Conservation (phyloP, 768 basidiomycete genomes). For the Boletus tomentosulus region DNA sequence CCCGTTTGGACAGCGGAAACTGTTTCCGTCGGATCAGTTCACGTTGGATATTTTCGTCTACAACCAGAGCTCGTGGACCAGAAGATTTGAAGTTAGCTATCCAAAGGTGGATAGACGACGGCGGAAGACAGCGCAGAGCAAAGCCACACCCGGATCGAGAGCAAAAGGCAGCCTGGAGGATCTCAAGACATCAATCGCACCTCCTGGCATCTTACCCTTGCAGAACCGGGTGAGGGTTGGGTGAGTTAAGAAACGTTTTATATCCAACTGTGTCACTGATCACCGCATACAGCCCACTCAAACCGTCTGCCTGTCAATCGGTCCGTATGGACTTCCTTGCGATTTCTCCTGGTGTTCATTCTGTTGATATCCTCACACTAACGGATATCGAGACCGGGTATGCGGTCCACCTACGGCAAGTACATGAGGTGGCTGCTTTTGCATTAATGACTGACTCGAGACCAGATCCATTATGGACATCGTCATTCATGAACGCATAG, state of each 20-base stretch:
- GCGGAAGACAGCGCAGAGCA: conserved; percentile 33
- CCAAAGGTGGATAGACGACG: conserved; percentile 49
- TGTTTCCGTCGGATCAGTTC: conserved; percentile 73
- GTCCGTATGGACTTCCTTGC: conserved; percentile 85
- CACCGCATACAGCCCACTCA: conserved; percentile 54
- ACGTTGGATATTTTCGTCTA: conserved; percentile 85
- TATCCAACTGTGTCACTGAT: background rate
- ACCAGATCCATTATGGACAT: conserved; percentile 70
- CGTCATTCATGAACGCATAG: conserved; percentile 55
- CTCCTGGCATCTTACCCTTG: conserved; percentile 67
- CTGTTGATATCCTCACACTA: conserved; percentile 65
- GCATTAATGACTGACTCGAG: background rate
- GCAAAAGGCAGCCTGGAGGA: conserved; percentile 21
- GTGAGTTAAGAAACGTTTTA: conserved; percentile 39
- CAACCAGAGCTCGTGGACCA: conserved; percentile 72
- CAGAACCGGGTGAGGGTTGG: conserved; percentile 78
- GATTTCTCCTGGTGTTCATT: conserved; percentile 73
- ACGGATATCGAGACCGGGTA: conserved; percentile 73
- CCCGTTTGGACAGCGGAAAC: conserved; percentile 36
- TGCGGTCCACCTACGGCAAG: conserved; percentile 69
- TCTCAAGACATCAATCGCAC: conserved; percentile 27
- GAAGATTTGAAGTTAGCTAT: conserved; percentile 73
- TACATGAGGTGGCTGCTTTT: background rate
- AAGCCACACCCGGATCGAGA: conserved; percentile 14
- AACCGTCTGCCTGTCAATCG: conserved; percentile 80